Conservation (phyloP, 192 early-diverging fungal species). For the Podila verticillata region DNA sequence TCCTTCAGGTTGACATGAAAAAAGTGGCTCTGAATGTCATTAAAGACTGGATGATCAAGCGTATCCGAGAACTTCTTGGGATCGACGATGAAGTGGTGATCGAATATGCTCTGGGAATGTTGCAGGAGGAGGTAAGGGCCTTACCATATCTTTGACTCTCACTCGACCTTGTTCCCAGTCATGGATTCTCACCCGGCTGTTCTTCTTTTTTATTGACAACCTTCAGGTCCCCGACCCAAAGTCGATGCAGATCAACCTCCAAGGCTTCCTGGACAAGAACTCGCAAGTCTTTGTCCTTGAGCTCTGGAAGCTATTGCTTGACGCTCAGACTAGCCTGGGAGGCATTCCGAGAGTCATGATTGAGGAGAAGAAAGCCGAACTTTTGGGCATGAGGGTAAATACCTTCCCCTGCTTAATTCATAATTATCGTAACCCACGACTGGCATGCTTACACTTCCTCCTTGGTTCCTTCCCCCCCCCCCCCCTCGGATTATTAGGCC, state of each 20-base stretch:
- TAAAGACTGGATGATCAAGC: conserved; percentile 86
- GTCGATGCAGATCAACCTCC: conserved; percentile 93
- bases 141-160: background rate
- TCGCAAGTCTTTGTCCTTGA: conserved; percentile 83
- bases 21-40: conserved; percentile 81
- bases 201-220: conserved; percentile 5
- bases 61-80: conserved; percentile 79
- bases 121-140: conserved; percentile 66
- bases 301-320: conserved; percentile 91
- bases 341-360: conserved; percentile 91
- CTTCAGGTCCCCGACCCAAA: conserved; percentile 81
- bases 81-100: conserved; percentile 95
- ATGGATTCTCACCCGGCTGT: background rate
- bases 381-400: conserved; percentile 62
- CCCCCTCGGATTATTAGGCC: conserved; percentile 26
- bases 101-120: conserved; percentile 84
- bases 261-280: conserved; percentile 91
- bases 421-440: no score
- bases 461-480: no score
- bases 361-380: conserved; percentile 87
- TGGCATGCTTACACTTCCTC: background rate
- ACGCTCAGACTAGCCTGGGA: conserved; percentile 80
- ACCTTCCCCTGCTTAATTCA: no score
- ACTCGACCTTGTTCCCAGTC: background rate
- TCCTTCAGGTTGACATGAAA: conserved; percentile 77